A percentile compares a stretch with the other conserved stretches of the same genome.
Conservation (phyloP, 495 filamentous ascomycete species). For the Aspergillus leporis region DNA sequence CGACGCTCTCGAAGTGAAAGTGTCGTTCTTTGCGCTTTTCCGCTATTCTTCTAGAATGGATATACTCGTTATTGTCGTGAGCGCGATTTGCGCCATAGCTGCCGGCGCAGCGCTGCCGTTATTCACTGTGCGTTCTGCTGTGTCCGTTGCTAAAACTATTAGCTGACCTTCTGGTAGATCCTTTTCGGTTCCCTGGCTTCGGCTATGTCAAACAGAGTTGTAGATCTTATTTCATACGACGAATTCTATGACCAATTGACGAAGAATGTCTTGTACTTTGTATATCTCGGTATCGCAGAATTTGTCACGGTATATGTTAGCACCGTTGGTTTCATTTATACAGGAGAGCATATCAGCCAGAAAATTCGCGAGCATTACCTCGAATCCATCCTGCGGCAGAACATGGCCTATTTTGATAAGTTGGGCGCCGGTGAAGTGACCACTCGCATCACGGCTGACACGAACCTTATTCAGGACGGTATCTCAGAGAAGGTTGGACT, state of each 20-base stretch:
- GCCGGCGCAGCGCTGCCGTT: conserved; percentile 81
- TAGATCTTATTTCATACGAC: conserved; percentile 42
- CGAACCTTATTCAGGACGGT: conserved; percentile 84
- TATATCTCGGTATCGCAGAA: conserved; percentile 86
- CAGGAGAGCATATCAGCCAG: conserved; percentile 81
- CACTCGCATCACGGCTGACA: conserved; percentile 88
- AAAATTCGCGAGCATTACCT: conserved; percentile 87
- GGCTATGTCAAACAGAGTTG: conserved; percentile 66
- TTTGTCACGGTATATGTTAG: conserved; percentile 79
- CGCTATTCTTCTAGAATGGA: conserved; percentile 80
- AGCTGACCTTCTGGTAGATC: conserved; percentile 34
- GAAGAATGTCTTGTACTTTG: conserved; percentile 77
- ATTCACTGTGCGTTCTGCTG: conserved; percentile 67
- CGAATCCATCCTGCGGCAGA: conserved; percentile 79
- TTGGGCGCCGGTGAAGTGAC: conserved; percentile 91
- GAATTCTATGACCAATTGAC: conserved; percentile 62
- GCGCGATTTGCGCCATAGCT: conserved; percentile 66
- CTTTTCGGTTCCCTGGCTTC: conserved; percentile 77
- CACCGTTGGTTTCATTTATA: conserved; percentile 90
- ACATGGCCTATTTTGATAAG: conserved; percentile 91
- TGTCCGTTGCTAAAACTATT: conserved; percentile 29
- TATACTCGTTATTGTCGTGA: conserved; percentile 67
- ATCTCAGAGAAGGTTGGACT: conserved; percentile 85
- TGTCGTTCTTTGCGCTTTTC: conserved; percentile 68
- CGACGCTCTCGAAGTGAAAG: conserved; percentile 62